Conservation (phyloP, 116 monocot species). For the Cymodocea nodosa region DNA sequence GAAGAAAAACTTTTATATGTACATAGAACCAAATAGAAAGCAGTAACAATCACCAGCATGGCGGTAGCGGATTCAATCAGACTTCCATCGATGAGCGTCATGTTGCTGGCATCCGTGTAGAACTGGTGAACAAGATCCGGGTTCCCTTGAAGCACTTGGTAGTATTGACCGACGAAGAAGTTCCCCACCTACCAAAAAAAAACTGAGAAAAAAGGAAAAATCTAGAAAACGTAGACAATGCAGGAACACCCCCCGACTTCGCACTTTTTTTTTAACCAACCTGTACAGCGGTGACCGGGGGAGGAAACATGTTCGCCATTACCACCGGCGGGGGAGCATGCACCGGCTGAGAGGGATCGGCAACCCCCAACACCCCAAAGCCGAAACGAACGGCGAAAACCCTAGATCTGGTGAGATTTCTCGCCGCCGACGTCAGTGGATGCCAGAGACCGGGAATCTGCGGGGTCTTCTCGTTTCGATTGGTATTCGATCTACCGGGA, state of each 20-base stretch:
- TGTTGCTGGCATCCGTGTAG: conserved; percentile 11
- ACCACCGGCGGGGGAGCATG: not conserved
- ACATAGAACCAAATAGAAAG: not conserved
- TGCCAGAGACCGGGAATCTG: too few species aligned
- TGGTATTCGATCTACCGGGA: too few species aligned
- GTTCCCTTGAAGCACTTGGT: conserved; percentile 10
- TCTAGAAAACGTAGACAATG: not conserved
- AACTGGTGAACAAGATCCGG: conserved; percentile 14
- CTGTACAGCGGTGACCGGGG: conserved; percentile 12
- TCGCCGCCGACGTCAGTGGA: too few species aligned
- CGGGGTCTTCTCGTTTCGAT: too few species aligned
- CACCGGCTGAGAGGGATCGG: not conserved
- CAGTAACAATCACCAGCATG: conserved; percentile 25
- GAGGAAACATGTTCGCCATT: conserved; percentile 1
- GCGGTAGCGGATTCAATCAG: conserved; percentile 18
- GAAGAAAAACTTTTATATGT: not conserved
- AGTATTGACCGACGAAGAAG: conserved; percentile 16
- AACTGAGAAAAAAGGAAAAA: not conserved
- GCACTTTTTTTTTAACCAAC: not conserved
- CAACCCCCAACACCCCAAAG: not conserved
- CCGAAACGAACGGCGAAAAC: not conserved
- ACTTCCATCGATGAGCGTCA: conserved; percentile 10
- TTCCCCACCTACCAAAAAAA: conserved; percentile 10
- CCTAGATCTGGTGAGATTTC: conserved; percentile 6
- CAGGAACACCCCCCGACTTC: not conserved